These are phyloP conservation scores for Cantharellus anzutake DNA, from an alignment of 768 basidiomycete genomes.

Conservation along the genomic window DNA sequence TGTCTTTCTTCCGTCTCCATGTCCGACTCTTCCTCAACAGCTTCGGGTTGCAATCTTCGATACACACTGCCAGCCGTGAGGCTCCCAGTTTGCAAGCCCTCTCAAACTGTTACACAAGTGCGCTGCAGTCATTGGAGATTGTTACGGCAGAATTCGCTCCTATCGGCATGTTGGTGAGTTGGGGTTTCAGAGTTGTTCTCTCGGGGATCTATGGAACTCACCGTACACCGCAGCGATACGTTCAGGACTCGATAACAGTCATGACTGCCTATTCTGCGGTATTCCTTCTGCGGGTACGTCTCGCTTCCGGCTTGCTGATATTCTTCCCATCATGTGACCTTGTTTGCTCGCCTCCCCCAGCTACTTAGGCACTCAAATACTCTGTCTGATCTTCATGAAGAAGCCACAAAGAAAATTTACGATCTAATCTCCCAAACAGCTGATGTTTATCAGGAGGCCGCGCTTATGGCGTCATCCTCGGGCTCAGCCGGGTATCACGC, in stretches of 20 bases:
- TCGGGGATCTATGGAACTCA: not conserved
- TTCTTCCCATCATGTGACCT: not conserved
- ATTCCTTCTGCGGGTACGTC: conserved; percentile 48
- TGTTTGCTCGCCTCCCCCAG: conserved; percentile 19
- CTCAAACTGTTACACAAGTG: conserved; percentile 54
- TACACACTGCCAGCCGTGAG: conserved; percentile 34
- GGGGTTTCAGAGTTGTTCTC: not conserved
- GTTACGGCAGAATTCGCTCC: conserved; percentile 54
- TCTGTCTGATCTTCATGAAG: conserved; percentile 36
- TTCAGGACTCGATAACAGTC: conserved; percentile 65
- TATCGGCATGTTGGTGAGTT: conserved; percentile 51
- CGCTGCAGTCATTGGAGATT: conserved; percentile 48
- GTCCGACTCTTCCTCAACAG: conserved; percentile 71
- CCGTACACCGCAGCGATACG: conserved; percentile 38
- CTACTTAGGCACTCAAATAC: conserved; percentile 48
- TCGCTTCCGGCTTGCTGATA: not conserved
- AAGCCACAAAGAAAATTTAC: conserved; percentile 46
- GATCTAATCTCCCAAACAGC: conserved; percentile 46
- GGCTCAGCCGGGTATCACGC: conserved; percentile 59
- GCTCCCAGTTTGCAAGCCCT: conserved; percentile 49
- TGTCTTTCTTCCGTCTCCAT: conserved; percentile 58
- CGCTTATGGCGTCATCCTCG: conserved; percentile 33
- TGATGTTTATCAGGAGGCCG: conserved; percentile 60
- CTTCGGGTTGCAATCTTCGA: conserved; percentile 52
- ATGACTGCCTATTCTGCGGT: conserved; percentile 81